phyloP scores from a whole-genome alignment of 2,329 filamentous ascomycete species.

The Penicillium sp. region DNA sequence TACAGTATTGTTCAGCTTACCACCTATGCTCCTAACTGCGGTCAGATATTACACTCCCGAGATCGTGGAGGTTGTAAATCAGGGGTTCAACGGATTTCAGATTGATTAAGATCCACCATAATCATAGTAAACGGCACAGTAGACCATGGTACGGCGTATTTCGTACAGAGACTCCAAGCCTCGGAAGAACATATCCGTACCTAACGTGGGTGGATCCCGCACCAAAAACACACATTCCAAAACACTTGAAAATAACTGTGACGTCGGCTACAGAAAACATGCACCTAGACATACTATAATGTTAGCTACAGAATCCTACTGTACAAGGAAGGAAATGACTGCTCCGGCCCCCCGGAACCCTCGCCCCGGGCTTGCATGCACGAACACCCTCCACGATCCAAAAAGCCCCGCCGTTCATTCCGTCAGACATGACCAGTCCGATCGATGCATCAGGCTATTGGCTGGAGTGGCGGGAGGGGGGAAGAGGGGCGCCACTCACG shows the following conservation, averaged over 20 bases:
- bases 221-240: neutral
- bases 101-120: neutral
- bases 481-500: conserved; percentile 8
- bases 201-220: neutral
- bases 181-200: neutral
- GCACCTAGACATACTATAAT: neutral
- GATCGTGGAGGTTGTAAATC: neutral
- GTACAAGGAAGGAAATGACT: neutral
- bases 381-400: conserved; percentile 9
- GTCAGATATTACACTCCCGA: too few species aligned
- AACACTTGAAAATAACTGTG: neutral
- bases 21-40: too few species aligned
- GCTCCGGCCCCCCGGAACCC: conserved; percentile 2
- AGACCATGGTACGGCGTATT: neutral
- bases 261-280: neutral
- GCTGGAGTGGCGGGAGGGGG: conserved; percentile 6
- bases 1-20: neutral
- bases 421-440: conserved; percentile 21
- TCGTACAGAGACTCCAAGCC: neutral
- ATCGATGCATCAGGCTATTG: conserved; percentile 13
- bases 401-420: conserved; percentile 25
- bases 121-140: neutral
- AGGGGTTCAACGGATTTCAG: neutral
- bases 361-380: conserved; percentile 5
- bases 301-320: neutral